A percentile compares a stretch with the other conserved stretches of the same genome.
These are phyloP conservation scores for Aphanomyces cochlioides DNA, from an alignment of 352 stramenopile genomes.

Conservation along the genomic window DNA sequence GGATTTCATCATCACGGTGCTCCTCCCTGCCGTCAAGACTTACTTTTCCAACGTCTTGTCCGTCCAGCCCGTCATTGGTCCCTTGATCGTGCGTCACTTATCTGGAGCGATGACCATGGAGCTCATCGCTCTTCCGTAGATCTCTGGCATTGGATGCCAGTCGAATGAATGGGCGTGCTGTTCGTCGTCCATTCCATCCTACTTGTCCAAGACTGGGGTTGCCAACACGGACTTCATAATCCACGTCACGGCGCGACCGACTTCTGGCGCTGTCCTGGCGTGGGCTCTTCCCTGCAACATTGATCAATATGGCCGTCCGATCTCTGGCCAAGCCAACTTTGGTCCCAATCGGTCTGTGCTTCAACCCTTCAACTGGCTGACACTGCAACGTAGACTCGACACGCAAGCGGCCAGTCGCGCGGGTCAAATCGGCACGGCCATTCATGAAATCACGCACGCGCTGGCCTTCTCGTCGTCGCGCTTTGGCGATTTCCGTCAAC, in stretches of 20 bases:
- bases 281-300: conserved; percentile 79
- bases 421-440: conserved; percentile 63
- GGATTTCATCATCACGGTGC: conserved; percentile 61
- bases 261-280: conserved; percentile 60
- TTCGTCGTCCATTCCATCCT: conserved; percentile 41
- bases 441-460: conserved; percentile 81
- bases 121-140: conserved; percentile 38
- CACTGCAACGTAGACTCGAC: conserved; percentile 37
- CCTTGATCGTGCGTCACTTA: conserved; percentile 66
- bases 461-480: conserved; percentile 66
- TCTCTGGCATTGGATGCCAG: conserved; percentile 44
- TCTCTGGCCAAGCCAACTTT: conserved; percentile 83
- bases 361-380: too few species aligned
- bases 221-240: conserved; percentile 70
- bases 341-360: conserved; percentile 36
- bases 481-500: conserved; percentile 61
- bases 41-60: conserved; percentile 62
- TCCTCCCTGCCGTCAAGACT: conserved; percentile 56
- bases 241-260: conserved; percentile 70
- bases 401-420: conserved; percentile 44
- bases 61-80: conserved; percentile 62
- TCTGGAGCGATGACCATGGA: conserved; percentile 55
- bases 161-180: conserved; percentile 65
- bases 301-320: conserved; percentile 68
- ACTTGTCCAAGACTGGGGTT: conserved; percentile 50